A percentile compares a stretch with the other conserved stretches of the same genome.
Evolutionary conservation across 345 rosid species (phyloP).

Genomic region (Luvunga scandens): DNA sequence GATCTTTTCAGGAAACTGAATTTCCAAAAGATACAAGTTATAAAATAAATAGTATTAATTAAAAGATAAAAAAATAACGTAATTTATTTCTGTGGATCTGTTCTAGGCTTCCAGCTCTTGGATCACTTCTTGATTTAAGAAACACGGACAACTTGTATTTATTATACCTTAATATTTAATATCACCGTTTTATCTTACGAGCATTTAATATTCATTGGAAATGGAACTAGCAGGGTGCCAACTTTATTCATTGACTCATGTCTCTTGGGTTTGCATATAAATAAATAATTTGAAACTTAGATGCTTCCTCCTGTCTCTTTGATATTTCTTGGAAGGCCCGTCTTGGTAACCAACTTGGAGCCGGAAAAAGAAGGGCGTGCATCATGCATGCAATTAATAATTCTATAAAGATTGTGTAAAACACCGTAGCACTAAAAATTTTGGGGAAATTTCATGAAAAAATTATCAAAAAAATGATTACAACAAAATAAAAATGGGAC

Average conservation of each 20-base stretch:
- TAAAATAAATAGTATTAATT: no score
- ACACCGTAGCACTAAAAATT: no score
- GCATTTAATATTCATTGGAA: background rate
- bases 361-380: background rate
- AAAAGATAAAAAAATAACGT: background rate
- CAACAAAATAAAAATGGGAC: no score
- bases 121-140: background rate
- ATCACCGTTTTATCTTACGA: background rate
- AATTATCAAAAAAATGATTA: no score
- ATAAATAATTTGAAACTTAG: background rate
- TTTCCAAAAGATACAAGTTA: background rate
- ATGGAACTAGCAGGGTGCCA: background rate
- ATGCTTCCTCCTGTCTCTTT: slow-evolving; percentile 7
- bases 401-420: no score
- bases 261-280: background rate
- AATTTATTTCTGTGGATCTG: background rate
- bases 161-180: background rate
- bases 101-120: background rate
- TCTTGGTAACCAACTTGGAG: background rate
- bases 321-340: background rate
- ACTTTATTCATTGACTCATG: slow-evolving; percentile 17
- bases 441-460: no score
- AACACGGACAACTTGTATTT: background rate
- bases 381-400: background rate
- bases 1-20: no score